Percentiles rank a stretch among this genome's conserved stretches.
phyloP scores from a whole-genome alignment of 2,329 filamentous ascomycete genomes.

The Mycosphaerella arachidis region DNA sequence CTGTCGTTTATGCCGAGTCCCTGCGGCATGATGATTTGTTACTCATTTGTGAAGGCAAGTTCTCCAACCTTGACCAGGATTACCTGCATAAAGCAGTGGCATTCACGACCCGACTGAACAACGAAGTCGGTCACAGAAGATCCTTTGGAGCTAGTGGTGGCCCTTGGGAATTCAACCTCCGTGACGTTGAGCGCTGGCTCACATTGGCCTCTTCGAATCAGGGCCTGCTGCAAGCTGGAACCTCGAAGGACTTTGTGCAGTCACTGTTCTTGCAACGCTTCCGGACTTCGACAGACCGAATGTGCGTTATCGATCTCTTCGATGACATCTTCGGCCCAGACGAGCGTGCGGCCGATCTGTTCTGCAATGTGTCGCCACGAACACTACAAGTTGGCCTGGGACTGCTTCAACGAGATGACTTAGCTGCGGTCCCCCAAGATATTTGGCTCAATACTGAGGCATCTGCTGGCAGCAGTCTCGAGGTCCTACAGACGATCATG shows the following conservation, averaged over 20 bases:
- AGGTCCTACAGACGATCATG: slow-evolving; percentile 78
- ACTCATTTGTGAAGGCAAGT: slow-evolving; percentile 75
- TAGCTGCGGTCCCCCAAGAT: slow-evolving; percentile 5
- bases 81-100: slow-evolving; percentile 65
- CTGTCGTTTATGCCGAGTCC: slow-evolving; percentile 92
- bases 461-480: slow-evolving; percentile 48
- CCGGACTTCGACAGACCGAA: slow-evolving; percentile 64
- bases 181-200: slow-evolving; percentile 85
- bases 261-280: slow-evolving; percentile 86
- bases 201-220: slow-evolving; percentile 61
- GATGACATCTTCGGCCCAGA: slow-evolving; percentile 53
- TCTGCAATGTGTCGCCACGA: slow-evolving; percentile 63
- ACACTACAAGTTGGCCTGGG: slow-evolving; percentile 78
- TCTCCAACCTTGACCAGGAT: slow-evolving; percentile 56
- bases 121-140: slow-evolving; percentile 57
- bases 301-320: slow-evolving; percentile 63
- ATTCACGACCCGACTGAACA: slow-evolving; percentile 77
- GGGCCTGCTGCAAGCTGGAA: slow-evolving; percentile 57
- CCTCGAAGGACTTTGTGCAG: slow-evolving; percentile 69
- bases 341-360: slow-evolving; percentile 51
- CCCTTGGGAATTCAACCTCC: slow-evolving; percentile 94
- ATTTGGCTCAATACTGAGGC: slow-evolving; percentile 28
- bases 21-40: slow-evolving; percentile 77
- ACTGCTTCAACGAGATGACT: slow-evolving; percentile 56
- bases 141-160: slow-evolving; percentile 57